phyloP scores from a whole-genome alignment of 1,284 basidiomycete species.

The Tremellales sp. region DNA sequence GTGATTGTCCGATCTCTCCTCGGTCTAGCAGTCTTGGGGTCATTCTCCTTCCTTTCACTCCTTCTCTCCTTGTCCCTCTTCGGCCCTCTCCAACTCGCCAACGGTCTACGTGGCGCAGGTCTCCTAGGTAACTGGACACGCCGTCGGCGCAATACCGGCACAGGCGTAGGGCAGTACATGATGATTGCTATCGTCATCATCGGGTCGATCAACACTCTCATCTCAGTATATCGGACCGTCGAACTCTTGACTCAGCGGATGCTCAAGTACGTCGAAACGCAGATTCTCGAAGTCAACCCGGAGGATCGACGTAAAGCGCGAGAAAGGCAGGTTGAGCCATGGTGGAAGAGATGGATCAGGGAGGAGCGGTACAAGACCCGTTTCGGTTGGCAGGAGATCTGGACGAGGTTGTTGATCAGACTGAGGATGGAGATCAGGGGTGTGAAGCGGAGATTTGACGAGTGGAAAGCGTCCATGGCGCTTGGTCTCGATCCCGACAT shows the following conservation, averaged over 20 bases:
- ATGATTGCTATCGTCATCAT: conserved; percentile 35
- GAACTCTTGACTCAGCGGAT: conserved; percentile 18
- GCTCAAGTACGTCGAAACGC: conserved; percentile 39
- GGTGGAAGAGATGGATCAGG: conserved; percentile 18
- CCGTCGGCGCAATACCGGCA: conserved; percentile 5
- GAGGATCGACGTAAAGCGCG: conserved; percentile 17
- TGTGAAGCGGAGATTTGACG: not conserved
- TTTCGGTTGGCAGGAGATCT: conserved; percentile 23
- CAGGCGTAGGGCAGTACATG: conserved; percentile 19
- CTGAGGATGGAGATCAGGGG: conserved; percentile 3
- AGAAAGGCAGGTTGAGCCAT: conserved; percentile 9
- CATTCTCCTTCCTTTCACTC: conserved; percentile 40
- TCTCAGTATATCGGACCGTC: conserved; percentile 29
- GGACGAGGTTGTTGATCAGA: conserved; percentile 13
- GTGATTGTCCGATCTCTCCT: conserved; percentile 35
- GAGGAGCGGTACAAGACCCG: conserved; percentile 15
- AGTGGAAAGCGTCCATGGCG: not conserved
- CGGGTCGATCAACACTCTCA: conserved; percentile 33
- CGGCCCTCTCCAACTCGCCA: conserved; percentile 40
- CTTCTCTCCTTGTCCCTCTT: conserved; percentile 38
- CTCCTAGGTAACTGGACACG: conserved; percentile 25
- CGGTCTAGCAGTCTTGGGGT: conserved; percentile 44
- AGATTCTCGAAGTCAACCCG: conserved; percentile 41
- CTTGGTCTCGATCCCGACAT: not conserved
- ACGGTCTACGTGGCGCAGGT: conserved; percentile 36